phyloP scores from a whole-genome alignment of 208 protist genomes.

The Trypanosoma rangeli region DNA sequence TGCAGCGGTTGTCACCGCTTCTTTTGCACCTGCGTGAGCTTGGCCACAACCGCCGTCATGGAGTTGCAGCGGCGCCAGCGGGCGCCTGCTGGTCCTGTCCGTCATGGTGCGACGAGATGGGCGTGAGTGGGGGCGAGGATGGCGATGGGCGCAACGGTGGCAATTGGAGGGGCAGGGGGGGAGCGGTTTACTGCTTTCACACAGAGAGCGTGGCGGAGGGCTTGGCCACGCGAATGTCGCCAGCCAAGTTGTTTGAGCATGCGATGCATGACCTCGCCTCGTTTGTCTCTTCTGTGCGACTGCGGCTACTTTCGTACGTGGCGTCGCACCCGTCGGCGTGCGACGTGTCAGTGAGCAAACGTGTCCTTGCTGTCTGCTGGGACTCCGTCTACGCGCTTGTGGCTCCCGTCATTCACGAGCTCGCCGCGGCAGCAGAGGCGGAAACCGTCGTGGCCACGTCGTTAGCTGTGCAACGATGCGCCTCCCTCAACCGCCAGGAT shows the following conservation, averaged over 20 bases:
- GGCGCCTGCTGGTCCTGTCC: constrained; percentile 20
- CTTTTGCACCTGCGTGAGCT: constrained; percentile 14
- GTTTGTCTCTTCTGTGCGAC: constrained; percentile 65
- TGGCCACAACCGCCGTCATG: constrained; percentile 1
- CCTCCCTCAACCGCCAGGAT: constrained; percentile 14
- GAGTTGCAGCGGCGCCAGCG: background rate
- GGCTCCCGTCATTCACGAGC: constrained; percentile 41
- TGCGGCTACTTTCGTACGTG: constrained; percentile 60
- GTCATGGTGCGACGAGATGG: constrained; percentile 52
- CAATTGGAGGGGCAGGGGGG: background rate
- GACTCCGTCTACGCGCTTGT: constrained; percentile 42
- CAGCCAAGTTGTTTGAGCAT: constrained; percentile 26
- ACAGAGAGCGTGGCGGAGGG: constrained; percentile 12
- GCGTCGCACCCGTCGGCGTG: constrained; percentile 46
- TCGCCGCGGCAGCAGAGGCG: constrained; percentile 37
- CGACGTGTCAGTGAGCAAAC: constrained; percentile 33
- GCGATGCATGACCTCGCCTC: constrained; percentile 50
- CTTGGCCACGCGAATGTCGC: constrained; percentile 22
- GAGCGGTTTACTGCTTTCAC: constrained; percentile 23
- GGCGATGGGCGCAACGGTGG: background rate
- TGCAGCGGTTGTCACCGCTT: background rate
- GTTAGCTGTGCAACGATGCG: constrained; percentile 20
- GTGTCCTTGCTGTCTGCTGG: constrained; percentile 48
- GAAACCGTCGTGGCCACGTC: constrained; percentile 2
- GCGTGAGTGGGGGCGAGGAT: background rate